These are phyloP conservation scores for Teratosphaeria viscida DNA, from an alignment of 2,329 filamentous ascomycete genomes.

Conservation along the genomic window DNA sequence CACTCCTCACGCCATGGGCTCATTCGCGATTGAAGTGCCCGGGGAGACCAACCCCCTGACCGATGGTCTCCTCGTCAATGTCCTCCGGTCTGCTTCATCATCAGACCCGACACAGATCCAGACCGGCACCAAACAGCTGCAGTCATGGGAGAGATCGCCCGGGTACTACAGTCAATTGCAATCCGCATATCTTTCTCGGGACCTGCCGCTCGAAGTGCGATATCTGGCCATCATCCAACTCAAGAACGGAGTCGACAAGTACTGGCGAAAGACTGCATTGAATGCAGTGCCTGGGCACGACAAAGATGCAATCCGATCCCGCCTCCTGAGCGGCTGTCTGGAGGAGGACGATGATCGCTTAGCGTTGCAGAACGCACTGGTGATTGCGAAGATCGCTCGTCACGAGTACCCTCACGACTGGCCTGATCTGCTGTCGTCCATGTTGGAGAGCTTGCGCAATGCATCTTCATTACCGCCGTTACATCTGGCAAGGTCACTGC, in stretches of 20 bases:
- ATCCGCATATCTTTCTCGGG: conserved; percentile 69
- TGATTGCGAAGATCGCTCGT: conserved; percentile 76
- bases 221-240: conserved; percentile 88
- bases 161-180: conserved; percentile 41
- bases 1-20: conserved; percentile 9
- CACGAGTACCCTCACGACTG: conserved; percentile 86
- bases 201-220: conserved; percentile 65
- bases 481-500: conserved; percentile 60
- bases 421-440: conserved; percentile 43
- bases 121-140: conserved; percentile 42
- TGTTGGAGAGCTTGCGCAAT: conserved; percentile 54
- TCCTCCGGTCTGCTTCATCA: conserved; percentile 39
- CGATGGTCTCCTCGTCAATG: conserved; percentile 37
- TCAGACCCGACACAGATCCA: conserved; percentile 39
- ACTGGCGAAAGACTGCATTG: conserved; percentile 75
- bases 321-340: conserved; percentile 65
- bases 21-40: conserved; percentile 54
- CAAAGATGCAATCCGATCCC: conserved; percentile 64
- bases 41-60: conserved; percentile 60
- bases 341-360: conserved; percentile 65
- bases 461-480: conserved; percentile 24
- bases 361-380: conserved; percentile 77
- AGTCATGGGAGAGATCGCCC: conserved; percentile 39
- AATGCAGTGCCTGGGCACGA: conserved; percentile 58
- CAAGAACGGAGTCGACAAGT: conserved; percentile 88